Evolutionary conservation across 75 land plant genomes (phyloP).

Genomic region (Adiantum capillusveneris): DNA sequence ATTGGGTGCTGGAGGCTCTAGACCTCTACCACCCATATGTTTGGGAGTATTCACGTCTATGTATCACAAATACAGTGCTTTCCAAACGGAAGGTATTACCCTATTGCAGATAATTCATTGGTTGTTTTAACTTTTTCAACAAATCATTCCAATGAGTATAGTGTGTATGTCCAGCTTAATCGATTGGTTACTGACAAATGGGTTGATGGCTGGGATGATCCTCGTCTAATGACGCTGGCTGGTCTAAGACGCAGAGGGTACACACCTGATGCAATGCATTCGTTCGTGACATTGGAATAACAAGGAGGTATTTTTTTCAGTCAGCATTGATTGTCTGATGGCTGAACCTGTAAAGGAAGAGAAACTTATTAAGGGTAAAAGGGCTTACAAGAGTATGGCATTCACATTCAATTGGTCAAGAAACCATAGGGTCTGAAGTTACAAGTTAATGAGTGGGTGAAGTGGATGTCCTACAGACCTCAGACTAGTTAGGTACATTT

Average conservation of each 20-base stretch:
- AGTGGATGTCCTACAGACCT: no score
- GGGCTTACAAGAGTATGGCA: no score
- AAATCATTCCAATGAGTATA: no score
- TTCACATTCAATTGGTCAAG: no score
- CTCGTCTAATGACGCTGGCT: conserved; percentile 89
- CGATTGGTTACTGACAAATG: conserved; percentile 65
- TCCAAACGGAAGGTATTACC: conserved; percentile 84
- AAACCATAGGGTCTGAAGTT: no score
- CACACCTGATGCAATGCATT: conserved; percentile 79
- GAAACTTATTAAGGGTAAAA: no score
- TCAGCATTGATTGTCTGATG: no score
- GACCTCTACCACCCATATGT: conserved; percentile 92
- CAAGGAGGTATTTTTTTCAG: conserved; percentile 76
- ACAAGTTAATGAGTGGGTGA: no score
- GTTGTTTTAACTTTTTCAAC: no score
- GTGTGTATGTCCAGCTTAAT: conserved; percentile 57
- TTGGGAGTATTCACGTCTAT: conserved; percentile 95
- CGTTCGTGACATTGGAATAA: conserved; percentile 89
- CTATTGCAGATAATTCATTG: no score
- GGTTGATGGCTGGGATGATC: conserved; percentile 99
- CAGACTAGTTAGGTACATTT: no score
- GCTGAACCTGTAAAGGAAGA: no score
- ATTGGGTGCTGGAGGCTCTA: conserved; percentile 78
- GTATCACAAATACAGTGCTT: conserved; percentile 80
- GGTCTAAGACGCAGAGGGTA: conserved; percentile 84